Evolutionary conservation across 169 alveolate genomes (phyloP), one percentile per base, ranked within the genome.

Genomic region (Plasmodium yoelii): DNA sequence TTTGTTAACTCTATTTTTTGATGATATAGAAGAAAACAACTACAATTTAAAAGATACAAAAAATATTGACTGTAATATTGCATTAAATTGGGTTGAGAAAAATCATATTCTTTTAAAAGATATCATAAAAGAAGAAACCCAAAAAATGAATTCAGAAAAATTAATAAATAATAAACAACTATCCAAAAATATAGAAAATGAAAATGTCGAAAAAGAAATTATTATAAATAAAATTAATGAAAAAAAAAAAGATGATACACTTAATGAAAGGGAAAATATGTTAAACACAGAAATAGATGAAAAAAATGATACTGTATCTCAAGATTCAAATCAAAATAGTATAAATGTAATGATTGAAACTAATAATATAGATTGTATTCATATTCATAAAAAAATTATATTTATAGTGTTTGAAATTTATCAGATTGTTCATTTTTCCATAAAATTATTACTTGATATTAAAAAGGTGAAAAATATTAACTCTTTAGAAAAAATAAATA

Each of bases 331-430:
- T 6, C 46, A 57, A 42, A 53, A 28, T 0, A 69, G 51, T 47
- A 46, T 86, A 26, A 86, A 59, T n/a, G 46, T 86, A 12, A 86
- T 12, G 51, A 26, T 60, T 34, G 18, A 59, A 46, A 64, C 22
- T 2, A 63, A 44, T 64, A 70, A 73, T 24, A 51, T 86, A 49
- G 70, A 49, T 26, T 86, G 87, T 10, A 64, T 86, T 53, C 47
- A 57, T 26, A 86, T 86, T 63, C 91, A 86, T 86, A 86, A 60
- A 26, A 70, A 70, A 24, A 26, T 86, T 28, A 12, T 86, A 22
- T 71, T 69, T 56, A 12, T 86, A 18, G 69, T 86, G 12, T 57
- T 86, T 46, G 42, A 19, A 51, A 63, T 86, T 57, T 86, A 86
- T 47, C 70, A 61, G 15, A 70, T 86, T 28, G 87, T 65, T 4